Percentiles rank a stretch among this genome's conserved stretches.
phyloP scores from a whole-genome alignment of 805 yeast genomes.

The Cyberlindnera samutprakarnensis region DNA sequence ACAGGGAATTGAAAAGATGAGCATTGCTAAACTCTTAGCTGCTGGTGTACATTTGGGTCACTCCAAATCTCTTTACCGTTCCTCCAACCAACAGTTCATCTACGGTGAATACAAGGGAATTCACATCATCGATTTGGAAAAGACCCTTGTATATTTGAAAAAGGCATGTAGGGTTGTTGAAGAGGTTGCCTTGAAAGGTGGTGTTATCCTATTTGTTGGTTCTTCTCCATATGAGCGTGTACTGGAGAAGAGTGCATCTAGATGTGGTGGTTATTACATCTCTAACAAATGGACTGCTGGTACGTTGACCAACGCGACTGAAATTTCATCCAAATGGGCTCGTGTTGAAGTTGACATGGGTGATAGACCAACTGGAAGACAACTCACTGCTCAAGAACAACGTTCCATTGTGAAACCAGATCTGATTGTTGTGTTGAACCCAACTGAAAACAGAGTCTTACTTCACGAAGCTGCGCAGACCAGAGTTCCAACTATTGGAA shows the following conservation, averaged over 20 bases:
- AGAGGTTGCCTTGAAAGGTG: conserved; percentile 79
- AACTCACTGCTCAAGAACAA: conserved; percentile 41
- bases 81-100: conserved; percentile 77
- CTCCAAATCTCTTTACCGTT: conserved; percentile 69
- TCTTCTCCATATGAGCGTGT: conserved; percentile 68
- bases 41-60: conserved; percentile 96
- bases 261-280: conserved; percentile 76
- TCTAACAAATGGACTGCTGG: conserved; percentile 92
- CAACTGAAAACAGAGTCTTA: conserved; percentile 76
- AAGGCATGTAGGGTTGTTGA: conserved; percentile 82
- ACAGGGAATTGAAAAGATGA: conserved; percentile 43
- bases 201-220: conserved; percentile 78
- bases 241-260: conserved; percentile 70
- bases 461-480: conserved; percentile 73
- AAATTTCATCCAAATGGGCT: conserved; percentile 51
- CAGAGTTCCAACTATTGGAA: conserved; percentile 88
- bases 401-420: conserved; percentile 74
- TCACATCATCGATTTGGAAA: conserved; percentile 83
- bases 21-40: conserved; percentile 69
- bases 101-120: conserved; percentile 88
- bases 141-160: conserved; percentile 66
- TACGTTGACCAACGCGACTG: conserved; percentile 77
- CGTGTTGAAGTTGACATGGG: conserved; percentile 72
- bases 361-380: conserved; percentile 58
- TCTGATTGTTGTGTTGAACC: conserved; percentile 77